Base-by-base conservation (phyloP, 306 rosid species). In the Corylus americana region DNA sequence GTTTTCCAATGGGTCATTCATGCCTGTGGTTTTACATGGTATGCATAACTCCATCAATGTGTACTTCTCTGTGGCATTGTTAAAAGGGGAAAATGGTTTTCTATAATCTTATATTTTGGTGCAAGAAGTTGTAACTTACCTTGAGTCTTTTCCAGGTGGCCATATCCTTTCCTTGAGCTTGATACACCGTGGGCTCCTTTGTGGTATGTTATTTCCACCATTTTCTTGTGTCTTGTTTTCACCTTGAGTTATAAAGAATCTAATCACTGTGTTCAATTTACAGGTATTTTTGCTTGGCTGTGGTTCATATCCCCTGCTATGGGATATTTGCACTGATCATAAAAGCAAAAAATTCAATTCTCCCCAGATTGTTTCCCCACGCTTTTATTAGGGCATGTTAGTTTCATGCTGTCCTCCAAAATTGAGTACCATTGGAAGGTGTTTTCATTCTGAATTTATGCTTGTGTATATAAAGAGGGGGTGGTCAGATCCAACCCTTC, bases 161-260 rank as follows among this genome's bases (percentile, higher is more conserved):
- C 98, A 3, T 94, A 94, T 84, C 96, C 98, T 54, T 94, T 94
- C 82, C 87, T 94, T 3, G 93, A 90, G 90, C 92, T 94, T 16
- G 74, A 83, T 71, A 84, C 84, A 5, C 87, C 94, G 0, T 94
- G 93, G 96, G 90, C 94, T 57, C 91, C 97, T 31, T n/a, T 92
- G 13, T 94, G 98, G 98, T 94, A 92, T 83, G 50, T 55, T 62
- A 18, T 25, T 29, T 49, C 11, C 29, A 44, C 70, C 25, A 77
- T 8, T 79, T 22, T 64, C 71, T 61, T 68, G 37, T 25, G 18
- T 42, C 13, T 54, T 71, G n/a, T 50, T 74, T 17, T 22, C 68
- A 71, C 44, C 51, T 63, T 10, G 12, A 47, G 39, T 75, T 31
- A 4, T 2, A 64, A 77, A 50, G 67, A 55, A 68, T 55, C 51